A percentile compares a stretch with the other conserved stretches of the same genome.
Evolutionary conservation across 1,284 basidiomycete genomes (phyloP).

Genomic region (Chalciporus sp.): DNA sequence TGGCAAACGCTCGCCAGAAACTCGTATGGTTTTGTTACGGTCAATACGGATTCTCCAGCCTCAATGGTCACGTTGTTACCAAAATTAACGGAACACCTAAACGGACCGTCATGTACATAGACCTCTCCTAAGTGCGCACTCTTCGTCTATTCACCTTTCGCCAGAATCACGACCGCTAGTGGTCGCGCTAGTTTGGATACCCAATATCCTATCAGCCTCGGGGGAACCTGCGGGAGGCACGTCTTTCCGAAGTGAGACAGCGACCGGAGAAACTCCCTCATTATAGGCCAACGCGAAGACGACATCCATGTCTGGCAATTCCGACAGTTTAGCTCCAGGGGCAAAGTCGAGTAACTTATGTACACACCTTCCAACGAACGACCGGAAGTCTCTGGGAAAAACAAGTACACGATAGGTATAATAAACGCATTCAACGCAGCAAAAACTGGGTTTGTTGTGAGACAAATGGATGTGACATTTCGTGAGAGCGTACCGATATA

Average conservation of each 20-base stretch:
- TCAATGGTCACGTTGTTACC: no score
- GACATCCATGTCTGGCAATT: slow-evolving; percentile 58
- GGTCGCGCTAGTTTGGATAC: slow-evolving; percentile 29
- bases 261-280: slow-evolving; percentile 57
- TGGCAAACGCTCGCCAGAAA: no score
- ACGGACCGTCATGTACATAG: no score
- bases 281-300: slow-evolving; percentile 62
- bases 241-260: slow-evolving; percentile 57
- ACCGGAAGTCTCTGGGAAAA: slow-evolving; percentile 72
- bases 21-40: no score
- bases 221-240: slow-evolving; percentile 54
- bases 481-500: slow-evolving; percentile 51
- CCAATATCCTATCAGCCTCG: slow-evolving; percentile 56
- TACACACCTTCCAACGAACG: slow-evolving; percentile 57
- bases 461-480: not conserved
- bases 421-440: slow-evolving; percentile 62
- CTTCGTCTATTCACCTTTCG: not conserved
- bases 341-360: not conserved
- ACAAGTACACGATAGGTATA: slow-evolving; percentile 61
- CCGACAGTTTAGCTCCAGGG: not conserved
- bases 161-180: slow-evolving; percentile 2
- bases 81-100: no score
- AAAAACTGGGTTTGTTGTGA: slow-evolving; percentile 46
- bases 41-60: no score
- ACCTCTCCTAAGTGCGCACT: not conserved